Percentiles rank a stretch among this genome's conserved stretches.
phyloP scores from a whole-genome alignment of 139 green algal species.

The Microglena sp. region DNA sequence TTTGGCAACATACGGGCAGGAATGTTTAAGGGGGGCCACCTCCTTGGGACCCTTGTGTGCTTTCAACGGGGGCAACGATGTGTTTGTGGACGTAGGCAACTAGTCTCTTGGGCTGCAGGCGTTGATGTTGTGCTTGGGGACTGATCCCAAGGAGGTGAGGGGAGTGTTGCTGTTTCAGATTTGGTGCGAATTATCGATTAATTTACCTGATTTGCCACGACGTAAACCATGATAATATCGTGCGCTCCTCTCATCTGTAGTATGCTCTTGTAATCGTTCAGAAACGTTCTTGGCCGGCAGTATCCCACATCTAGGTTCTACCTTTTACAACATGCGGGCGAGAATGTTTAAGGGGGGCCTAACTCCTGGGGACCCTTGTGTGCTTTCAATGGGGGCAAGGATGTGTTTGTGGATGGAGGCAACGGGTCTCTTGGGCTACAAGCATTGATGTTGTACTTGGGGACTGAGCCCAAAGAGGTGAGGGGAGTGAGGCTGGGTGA shows the following conservation, averaged over 20 bases:
- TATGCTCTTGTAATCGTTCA: too few species aligned
- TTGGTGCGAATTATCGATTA: too few species aligned
- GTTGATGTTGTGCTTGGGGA: slow-evolving; percentile 69
- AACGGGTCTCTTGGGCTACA: slow-evolving; percentile 89
- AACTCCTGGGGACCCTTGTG: slow-evolving; percentile 75
- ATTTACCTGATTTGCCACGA: too few species aligned
- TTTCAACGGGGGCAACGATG: slow-evolving; percentile 95
- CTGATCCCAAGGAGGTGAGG: slow-evolving; percentile 1
- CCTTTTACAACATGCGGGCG: too few species aligned
- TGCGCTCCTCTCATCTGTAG: too few species aligned
- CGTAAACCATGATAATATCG: too few species aligned
- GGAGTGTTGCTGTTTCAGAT: too few species aligned
- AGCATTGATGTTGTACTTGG: slow-evolving; percentile 76
- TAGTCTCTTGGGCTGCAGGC: slow-evolving; percentile 84
- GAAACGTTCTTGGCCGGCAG: too few species aligned
- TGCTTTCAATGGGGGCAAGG: slow-evolving; percentile 92
- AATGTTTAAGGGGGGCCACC: slow-evolving; percentile 64
- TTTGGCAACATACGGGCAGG: too few species aligned
- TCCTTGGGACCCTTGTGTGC: slow-evolving; percentile 80
- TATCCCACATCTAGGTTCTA: too few species aligned
- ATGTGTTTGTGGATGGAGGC: slow-evolving; percentile 68
- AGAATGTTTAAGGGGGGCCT: slow-evolving; percentile 67
- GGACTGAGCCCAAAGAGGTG: not conserved
- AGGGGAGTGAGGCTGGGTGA: too few species aligned
- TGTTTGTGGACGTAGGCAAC: slow-evolving; percentile 93